Percentiles rank a stretch among this genome's conserved stretches.
These are phyloP conservation scores for Picea engelmannii DNA, from an alignment of 83 land plant genomes.

Conservation along the genomic window DNA sequence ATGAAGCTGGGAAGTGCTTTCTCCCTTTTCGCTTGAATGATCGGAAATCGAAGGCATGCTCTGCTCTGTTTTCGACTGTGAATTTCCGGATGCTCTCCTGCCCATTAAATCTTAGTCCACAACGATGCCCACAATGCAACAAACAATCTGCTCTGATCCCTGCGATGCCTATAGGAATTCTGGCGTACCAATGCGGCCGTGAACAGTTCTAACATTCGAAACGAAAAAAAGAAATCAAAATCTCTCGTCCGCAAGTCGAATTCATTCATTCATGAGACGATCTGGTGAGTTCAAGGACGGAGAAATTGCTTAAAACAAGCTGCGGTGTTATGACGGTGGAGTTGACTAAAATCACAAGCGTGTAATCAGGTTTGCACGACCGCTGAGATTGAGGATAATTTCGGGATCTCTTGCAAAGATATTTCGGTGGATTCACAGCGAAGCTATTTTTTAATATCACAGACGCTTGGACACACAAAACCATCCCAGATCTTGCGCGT, in stretches of 20 bases:
- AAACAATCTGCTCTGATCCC: neutral
- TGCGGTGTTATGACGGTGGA: no score
- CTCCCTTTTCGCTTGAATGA: neutral
- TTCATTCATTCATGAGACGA: neutral
- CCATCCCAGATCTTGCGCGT: no score
- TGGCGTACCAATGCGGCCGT: no score
- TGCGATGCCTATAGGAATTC: no score
- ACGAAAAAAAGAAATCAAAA: no score
- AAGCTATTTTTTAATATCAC: no score
- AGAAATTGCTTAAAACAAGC: neutral
- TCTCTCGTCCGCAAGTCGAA: no score
- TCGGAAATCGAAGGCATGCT: neutral
- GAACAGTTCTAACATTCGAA: neutral
- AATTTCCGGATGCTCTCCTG: neutral
- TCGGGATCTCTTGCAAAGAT: slow-evolving; percentile 4
- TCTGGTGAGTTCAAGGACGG: neutral
- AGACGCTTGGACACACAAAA: no score
- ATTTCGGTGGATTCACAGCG: neutral
- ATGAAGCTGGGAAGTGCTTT: slow-evolving; percentile 35
- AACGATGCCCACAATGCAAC: neutral
- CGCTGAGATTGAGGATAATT: neutral
- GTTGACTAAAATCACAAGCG: neutral
- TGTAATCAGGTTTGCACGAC: neutral
- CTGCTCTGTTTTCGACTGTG: neutral
- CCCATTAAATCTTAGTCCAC: neutral